phyloP scores from a whole-genome alignment of 1,284 basidiomycete species.

The Malassezia globosa region DNA sequence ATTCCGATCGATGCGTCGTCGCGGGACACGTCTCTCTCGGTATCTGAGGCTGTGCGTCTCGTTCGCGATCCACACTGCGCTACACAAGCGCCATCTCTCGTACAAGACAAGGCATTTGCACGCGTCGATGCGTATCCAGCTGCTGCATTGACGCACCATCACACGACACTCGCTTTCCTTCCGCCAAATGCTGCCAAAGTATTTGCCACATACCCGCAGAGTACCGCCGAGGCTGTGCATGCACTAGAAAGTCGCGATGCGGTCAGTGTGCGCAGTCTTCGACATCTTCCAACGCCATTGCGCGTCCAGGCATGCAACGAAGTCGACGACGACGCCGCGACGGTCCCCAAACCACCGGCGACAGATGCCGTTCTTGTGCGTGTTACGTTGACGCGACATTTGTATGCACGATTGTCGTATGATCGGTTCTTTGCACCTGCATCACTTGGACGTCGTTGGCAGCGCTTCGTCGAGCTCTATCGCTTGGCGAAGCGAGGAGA shows the following conservation, averaged over 20 bases:
- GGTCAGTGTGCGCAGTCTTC: constrained; percentile 55
- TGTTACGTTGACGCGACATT: constrained; percentile 27
- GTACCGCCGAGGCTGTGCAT: constrained; percentile 4
- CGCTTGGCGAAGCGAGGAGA: constrained; percentile 11
- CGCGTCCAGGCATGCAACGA: not conserved
- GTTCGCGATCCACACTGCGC: constrained; percentile 54
- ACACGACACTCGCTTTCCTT: constrained; percentile 66
- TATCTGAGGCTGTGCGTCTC: constrained; percentile 59
- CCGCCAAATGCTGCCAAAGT: constrained; percentile 67
- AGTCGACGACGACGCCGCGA: not conserved
- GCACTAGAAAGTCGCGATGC: constrained; percentile 23
- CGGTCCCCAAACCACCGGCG: not conserved
- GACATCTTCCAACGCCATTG: constrained; percentile 72
- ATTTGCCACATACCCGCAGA: constrained; percentile 46
- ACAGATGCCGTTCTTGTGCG: constrained; percentile 13
- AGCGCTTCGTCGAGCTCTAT: constrained; percentile 25
- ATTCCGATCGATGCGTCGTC: constrained; percentile 60
- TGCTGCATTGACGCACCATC: constrained; percentile 49
- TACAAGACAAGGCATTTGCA: constrained; percentile 24
- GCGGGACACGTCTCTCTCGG: constrained; percentile 51
- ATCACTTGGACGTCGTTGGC: constrained; percentile 58
- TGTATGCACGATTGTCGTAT: constrained; percentile 75
- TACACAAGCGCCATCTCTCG: constrained; percentile 52
- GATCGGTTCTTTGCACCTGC: constrained; percentile 87
- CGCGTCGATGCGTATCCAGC: constrained; percentile 53